Evolutionary conservation across 352 stramenopile genomes (phyloP).

Genomic region (Phytophthora colocasiae): DNA sequence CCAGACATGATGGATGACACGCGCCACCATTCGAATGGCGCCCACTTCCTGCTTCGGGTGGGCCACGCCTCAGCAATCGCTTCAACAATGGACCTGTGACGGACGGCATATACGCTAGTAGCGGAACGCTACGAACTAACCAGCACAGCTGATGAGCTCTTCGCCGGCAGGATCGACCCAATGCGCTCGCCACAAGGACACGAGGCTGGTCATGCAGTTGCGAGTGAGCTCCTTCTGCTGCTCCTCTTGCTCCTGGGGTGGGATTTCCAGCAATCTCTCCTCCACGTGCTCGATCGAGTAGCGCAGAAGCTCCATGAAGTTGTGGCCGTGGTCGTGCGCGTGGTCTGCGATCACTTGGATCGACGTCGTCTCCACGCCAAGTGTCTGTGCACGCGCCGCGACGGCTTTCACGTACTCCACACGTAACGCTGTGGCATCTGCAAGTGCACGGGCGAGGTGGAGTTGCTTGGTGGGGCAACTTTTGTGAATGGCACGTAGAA

Average conservation of each 20-base stretch:
- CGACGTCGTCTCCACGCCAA: constrained; percentile 68
- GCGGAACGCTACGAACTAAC: constrained; percentile 89
- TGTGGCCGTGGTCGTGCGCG: constrained; percentile 79
- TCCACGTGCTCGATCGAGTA: constrained; percentile 86
- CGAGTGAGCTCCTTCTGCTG: constrained; percentile 63
- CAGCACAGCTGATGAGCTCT: constrained; percentile 83
- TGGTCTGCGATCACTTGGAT: constrained; percentile 55
- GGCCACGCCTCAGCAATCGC: constrained; percentile 74
- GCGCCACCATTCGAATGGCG: constrained; percentile 78
- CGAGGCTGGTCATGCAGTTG: constrained; percentile 74
- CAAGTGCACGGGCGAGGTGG: constrained; percentile 73
- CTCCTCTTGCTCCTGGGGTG: constrained; percentile 26
- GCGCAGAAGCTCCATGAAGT: constrained; percentile 81
- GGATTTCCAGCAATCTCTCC: constrained; percentile 36
- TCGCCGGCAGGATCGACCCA: constrained; percentile 80
- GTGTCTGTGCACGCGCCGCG: constrained; percentile 45
- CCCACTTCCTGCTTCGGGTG: constrained; percentile 63
- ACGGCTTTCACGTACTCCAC: constrained; percentile 74
- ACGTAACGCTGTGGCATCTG: constrained; percentile 72
- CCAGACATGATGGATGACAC: no score
- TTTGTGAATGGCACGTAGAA: constrained; percentile 88
- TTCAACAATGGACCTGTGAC: constrained; percentile 58
- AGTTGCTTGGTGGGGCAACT: constrained; percentile 74
- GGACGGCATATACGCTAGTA: constrained; percentile 79
- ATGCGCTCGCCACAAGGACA: constrained; percentile 77